These are phyloP conservation scores for Juglanconis oblonga DNA, from an alignment of 2,329 filamentous ascomycete species.

Conservation along the genomic window DNA sequence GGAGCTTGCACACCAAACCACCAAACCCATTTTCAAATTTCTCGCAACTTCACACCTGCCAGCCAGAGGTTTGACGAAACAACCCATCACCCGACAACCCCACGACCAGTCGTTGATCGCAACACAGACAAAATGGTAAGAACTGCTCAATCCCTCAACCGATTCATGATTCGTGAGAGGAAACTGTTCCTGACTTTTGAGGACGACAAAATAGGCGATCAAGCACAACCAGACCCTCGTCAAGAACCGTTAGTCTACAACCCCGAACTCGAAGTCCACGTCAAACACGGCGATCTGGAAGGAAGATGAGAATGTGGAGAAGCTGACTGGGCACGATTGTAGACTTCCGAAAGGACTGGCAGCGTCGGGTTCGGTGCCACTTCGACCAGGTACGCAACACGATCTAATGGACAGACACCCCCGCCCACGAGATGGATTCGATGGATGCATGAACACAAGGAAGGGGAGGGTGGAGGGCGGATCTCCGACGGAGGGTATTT, in stretches of 20 bases:
- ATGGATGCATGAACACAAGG: neutral
- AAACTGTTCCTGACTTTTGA: constrained; percentile 26
- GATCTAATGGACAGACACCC: constrained; percentile 20
- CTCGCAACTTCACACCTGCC: constrained; percentile 9
- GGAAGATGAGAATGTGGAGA: constrained; percentile 14
- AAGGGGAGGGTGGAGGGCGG: neutral
- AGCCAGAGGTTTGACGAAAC: constrained; percentile 15
- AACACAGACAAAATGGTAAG: constrained; percentile 54
- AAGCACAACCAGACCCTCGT: constrained; percentile 99
- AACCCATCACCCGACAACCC: constrained; percentile 10
- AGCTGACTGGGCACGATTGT: constrained; percentile 39
- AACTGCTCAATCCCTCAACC: constrained; percentile 5
- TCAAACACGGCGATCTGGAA: neutral
- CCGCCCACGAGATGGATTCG: constrained; percentile 13
- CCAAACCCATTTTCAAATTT: constrained; percentile 18
- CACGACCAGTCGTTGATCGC: constrained; percentile 42
- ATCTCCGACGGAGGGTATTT: neutral
- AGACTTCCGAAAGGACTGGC: constrained; percentile 99
- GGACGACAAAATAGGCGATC: constrained; percentile 68
- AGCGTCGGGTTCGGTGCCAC: constrained; percentile 97
- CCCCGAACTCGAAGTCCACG: constrained; percentile 29
- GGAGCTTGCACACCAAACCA: constrained; percentile 7
- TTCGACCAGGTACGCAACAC: constrained; percentile 91
- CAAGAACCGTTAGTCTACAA: constrained; percentile 75
- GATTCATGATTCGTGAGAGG: constrained; percentile 23